Base-by-base conservation (phyloP, 768 basidiomycete genomes). In the Lactarius sanguifluus region DNA sequence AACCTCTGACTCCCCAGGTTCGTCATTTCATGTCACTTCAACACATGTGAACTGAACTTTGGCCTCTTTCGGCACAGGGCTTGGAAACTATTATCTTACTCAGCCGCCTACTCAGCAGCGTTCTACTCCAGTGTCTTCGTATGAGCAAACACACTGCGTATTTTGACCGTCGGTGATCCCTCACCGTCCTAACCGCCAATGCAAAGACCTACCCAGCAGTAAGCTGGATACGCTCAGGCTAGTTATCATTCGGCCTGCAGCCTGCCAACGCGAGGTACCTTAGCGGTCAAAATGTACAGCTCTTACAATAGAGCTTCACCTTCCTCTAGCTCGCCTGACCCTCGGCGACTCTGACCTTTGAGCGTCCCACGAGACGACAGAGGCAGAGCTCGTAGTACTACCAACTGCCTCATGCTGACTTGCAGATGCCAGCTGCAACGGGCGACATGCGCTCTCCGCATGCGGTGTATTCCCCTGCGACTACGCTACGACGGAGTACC, bases 1-100 rank as follows among this genome's bases (percentile, higher is more conserved):
- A 43, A 66, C 61, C 47, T 63, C 62, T 69, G 12, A 65, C 59
- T 41, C 62, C 59, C 64, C 68, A 71, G 70, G 70, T 71, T 66
- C 47, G n/a, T n/a, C n/a, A n/a, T n/a, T n/a, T n/a, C n/a, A n/a
- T n/a, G 70, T 69, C 41, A 18, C 57, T 68, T 52, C 58, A 61
- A 62, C 61, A 57, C n/a, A 52, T 61, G 25, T 36, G 61, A 59
- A 61, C 70, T 69, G 64, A 70, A 64, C 20, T 36, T 28, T 45
- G 38, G 40, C 36, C n/a, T 38, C 50, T 69, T 34, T 7, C 67
- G 43, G 56, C 34, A 47, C 57, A 69, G 70, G 61, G 52, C 32
- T 61, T 54, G 57, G n/a, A 55, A 66, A 52, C 59, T 63, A 63
- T 56, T 6, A 55, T 20, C 23, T 40, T 56, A 30, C 41, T 28